These are phyloP conservation scores for Phytomonas serpens DNA, from an alignment of 208 protist species.

Conservation along the genomic window DNA sequence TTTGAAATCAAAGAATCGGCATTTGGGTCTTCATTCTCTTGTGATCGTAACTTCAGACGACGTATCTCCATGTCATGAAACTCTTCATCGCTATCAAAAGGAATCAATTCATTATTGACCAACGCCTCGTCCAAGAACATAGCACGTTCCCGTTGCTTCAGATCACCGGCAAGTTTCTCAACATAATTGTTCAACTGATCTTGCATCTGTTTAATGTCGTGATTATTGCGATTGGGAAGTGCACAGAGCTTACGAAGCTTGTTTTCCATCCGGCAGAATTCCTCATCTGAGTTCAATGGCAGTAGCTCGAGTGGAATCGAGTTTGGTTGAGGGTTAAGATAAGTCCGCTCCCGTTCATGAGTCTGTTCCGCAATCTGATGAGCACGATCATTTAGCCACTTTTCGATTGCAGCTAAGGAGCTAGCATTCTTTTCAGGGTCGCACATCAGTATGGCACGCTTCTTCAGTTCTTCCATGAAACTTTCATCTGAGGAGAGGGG, in stretches of 20 bases:
- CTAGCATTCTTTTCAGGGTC: constrained; percentile 10
- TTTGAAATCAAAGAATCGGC: constrained; percentile 10
- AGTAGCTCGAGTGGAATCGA: constrained; percentile 37
- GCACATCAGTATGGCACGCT: constrained; percentile 21
- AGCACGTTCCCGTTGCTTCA: constrained; percentile 23
- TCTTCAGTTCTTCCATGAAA: constrained; percentile 19
- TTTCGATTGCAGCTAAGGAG: constrained; percentile 16
- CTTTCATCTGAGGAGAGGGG: constrained; percentile 17
- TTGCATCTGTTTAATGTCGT: constrained; percentile 23
- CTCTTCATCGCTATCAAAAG: constrained; percentile 18
- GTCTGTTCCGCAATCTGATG: constrained; percentile 34
- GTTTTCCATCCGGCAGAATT: constrained; percentile 32
- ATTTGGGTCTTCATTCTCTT: constrained; percentile 6
- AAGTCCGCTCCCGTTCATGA: constrained; percentile 43
- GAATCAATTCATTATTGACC: constrained; percentile 16
- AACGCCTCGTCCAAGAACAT: constrained; percentile 29
- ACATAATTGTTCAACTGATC: constrained; percentile 30
- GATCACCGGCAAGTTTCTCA: constrained; percentile 27
- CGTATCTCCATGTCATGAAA: constrained; percentile 31
- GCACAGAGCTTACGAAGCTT: constrained; percentile 25
- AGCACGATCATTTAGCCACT: constrained; percentile 26
- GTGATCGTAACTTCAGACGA: constrained; percentile 17
- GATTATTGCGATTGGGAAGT: constrained; percentile 7
- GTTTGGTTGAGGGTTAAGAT: constrained; percentile 32
- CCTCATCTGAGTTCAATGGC: constrained; percentile 41